Base-by-base conservation (phyloP, 306 rosid genomes). In the Cercis canadensis region DNA sequence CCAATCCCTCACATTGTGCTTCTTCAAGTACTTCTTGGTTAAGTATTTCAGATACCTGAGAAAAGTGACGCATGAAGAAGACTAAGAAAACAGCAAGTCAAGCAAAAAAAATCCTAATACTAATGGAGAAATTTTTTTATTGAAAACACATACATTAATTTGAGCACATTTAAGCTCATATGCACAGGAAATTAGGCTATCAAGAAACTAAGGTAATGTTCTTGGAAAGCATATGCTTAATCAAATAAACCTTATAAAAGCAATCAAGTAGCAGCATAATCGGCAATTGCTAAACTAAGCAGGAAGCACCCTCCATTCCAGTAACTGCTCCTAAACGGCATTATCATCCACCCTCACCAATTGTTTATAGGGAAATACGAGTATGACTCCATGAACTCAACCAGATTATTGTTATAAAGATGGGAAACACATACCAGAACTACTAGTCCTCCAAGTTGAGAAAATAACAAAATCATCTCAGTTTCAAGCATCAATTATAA, bases 1-100 rank as follows among this genome's bases (percentile, higher is more conserved):
- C 98, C 98, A 92, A 80, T 92, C 98, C 83, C 98, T 82, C 59
- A 92, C 96, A 14, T 92, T 92, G 81, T 92, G 94, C 80, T 92
- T 92, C 84, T 92, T 92, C 97, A 92, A 72, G 80, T 89, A 92
- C 90, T 92, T 92, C 94, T 92, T 92, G 14, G 96, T 89, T 62
- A 92, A 79, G 78, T 92, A 92, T 54, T 92, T 92, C 64, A 89
- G 78, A 72, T 92, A 92, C 75, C 98, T 92, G 79, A 33, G 11
- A 67, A 72, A 39, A 32, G 56, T 9, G 7, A 43, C 14, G 11
- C 52, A 72, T 17, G 4, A 9, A 11, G 16, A 24, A 3, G 43
- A 37, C 41, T 6, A 40, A 13, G 19, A 50, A 52, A 1, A 24
- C 29, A 24, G 3, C 41, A 67, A 33, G 62, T 0, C 0, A 12